Percentiles rank a stretch among this genome's conserved stretches.
Conservation (phyloP, 306 rosid genomes). For the Canavalia gladiata region DNA sequence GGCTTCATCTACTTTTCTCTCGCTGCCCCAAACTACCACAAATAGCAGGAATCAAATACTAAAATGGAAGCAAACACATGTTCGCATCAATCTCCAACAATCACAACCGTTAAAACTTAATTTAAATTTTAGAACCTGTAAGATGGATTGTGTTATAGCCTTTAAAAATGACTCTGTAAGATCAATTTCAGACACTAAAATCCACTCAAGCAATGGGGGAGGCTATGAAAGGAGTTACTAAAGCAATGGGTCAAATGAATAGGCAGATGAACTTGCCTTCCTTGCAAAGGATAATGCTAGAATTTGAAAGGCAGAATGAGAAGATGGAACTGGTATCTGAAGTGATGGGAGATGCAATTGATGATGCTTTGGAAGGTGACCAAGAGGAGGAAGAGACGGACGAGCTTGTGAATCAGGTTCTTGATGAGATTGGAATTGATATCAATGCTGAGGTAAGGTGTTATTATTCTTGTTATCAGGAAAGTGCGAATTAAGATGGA, state of each 20-base stretch:
- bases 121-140: neutral
- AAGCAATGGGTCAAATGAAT: constrained; percentile 99
- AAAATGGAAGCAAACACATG: neutral
- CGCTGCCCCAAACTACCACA: neutral
- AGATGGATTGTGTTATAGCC: constrained; percentile 2
- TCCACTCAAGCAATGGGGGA: constrained; percentile 99
- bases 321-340: constrained; percentile 88
- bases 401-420: constrained; percentile 91
- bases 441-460: constrained; percentile 84
- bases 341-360: constrained; percentile 97
- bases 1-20: neutral
- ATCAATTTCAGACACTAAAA: constrained; percentile 76
- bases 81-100: constrained; percentile 9
- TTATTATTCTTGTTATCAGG: constrained; percentile 3
- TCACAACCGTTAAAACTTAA: neutral
- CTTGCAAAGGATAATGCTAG: constrained; percentile 93
- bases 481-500: neutral
- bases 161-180: constrained; percentile 35
- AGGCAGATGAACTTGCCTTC: constrained; percentile 97
- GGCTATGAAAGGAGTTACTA: constrained; percentile 99
- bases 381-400: constrained; percentile 99
- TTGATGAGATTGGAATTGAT: constrained; percentile 91
- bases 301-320: constrained; percentile 92
- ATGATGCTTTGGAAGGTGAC: constrained; percentile 98
- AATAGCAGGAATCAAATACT: neutral